Evolutionary conservation across 2,329 filamentous ascomycete species (phyloP).

Genomic region (Aureobasidium sp.): DNA sequence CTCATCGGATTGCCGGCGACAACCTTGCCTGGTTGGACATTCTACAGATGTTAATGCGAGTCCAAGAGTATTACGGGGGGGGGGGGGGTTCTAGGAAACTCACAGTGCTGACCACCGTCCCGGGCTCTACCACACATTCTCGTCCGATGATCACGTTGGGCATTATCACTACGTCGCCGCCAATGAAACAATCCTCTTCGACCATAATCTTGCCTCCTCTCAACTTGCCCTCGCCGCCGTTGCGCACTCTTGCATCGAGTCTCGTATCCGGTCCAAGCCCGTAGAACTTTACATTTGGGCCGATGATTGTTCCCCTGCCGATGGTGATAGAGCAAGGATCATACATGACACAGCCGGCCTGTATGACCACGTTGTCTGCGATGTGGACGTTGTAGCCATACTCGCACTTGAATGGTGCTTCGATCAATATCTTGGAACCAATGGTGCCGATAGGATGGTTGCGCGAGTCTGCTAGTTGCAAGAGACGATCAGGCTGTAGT

Average conservation of each 20-base stretch:
- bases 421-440: slow-evolving; percentile 68
- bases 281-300: slow-evolving; percentile 79
- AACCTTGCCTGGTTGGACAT: slow-evolving; percentile 38
- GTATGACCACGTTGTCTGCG: slow-evolving; percentile 75
- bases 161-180: slow-evolving; percentile 52
- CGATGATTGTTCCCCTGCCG: slow-evolving; percentile 60
- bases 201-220: slow-evolving; percentile 65
- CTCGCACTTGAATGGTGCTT: slow-evolving; percentile 84
- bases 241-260: slow-evolving; percentile 62
- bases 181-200: slow-evolving; percentile 61
- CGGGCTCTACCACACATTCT: slow-evolving; percentile 45
- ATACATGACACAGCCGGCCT: slow-evolving; percentile 72
- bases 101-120: slow-evolving; percentile 47
- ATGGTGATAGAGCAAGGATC: slow-evolving; percentile 80
- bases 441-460: slow-evolving; percentile 50
- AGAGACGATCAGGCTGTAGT: slow-evolving; percentile 49
- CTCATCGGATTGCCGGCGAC: slow-evolving; percentile 40
- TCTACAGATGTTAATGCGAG: slow-evolving; percentile 24
- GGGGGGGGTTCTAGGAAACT: slow-evolving; percentile 30
- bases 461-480: slow-evolving; percentile 29
- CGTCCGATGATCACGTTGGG: slow-evolving; percentile 46
- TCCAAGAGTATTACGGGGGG: no score
- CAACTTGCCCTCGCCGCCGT: slow-evolving; percentile 64
- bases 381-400: slow-evolving; percentile 94
- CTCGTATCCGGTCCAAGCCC: slow-evolving; percentile 65